These are phyloP conservation scores for Theobroma cacao DNA, from an alignment of 345 rosid genomes.

Conservation along the genomic window DNA sequence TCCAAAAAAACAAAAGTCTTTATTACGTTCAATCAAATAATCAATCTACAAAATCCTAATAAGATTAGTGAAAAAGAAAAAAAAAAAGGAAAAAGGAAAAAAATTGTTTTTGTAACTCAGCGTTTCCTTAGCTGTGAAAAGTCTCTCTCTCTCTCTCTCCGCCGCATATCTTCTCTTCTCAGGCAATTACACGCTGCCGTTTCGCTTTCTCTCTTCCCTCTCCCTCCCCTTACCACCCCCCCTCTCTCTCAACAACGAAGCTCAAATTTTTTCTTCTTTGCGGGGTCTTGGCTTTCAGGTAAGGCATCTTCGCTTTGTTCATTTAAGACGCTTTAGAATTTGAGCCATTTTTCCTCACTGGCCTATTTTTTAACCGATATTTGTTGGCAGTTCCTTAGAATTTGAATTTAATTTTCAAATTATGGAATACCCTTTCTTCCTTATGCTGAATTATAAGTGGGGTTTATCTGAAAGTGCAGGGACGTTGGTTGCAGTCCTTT, in stretches of 20 bases:
- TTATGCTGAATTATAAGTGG: slow-evolving; percentile 19
- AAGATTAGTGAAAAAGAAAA: not conserved
- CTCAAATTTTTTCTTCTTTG: slow-evolving; percentile 17
- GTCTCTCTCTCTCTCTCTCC: slow-evolving; percentile 1
- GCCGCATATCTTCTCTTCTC: not conserved
- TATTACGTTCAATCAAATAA: not conserved
- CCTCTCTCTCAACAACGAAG: slow-evolving; percentile 8
- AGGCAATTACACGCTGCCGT: slow-evolving; percentile 17
- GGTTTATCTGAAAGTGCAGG: slow-evolving; percentile 15
- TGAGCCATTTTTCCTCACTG: not conserved
- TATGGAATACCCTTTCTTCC: slow-evolving; percentile 9
- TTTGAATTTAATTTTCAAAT: slow-evolving; percentile 7
- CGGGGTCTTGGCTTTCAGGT: slow-evolving; percentile 29
- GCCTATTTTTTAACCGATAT: not conserved
- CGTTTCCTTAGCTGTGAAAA: slow-evolving; percentile 22
- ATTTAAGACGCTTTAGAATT: not conserved
- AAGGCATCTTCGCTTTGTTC: slow-evolving; percentile 6
- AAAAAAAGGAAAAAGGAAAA: not conserved
- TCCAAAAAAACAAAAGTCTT: not conserved
- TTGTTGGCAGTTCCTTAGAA: not conserved
- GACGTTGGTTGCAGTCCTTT: slow-evolving; percentile 8
- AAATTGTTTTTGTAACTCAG: slow-evolving; percentile 9
- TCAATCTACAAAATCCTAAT: not conserved
- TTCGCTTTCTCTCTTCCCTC: not conserved
- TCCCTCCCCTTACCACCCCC: too few relatives aligned